A percentile compares a stretch with the other conserved stretches of the same genome.
phyloP scores from a whole-genome alignment of 306 rosid species.

The Phaseolus lunatus region DNA sequence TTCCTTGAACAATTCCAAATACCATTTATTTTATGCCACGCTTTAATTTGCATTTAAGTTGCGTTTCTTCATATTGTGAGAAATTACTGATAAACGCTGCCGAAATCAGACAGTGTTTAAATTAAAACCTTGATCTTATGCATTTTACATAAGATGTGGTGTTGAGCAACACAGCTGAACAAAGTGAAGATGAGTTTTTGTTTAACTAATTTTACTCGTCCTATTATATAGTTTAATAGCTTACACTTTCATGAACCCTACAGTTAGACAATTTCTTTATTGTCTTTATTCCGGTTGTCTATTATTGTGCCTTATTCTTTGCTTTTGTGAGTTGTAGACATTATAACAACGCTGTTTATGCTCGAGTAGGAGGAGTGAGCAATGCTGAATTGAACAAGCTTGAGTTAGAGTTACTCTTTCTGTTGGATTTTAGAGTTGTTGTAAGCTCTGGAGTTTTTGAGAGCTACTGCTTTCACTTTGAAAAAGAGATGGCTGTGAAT shows the following conservation, averaged over 20 bases:
- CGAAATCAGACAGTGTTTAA: neutral
- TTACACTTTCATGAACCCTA: constrained; percentile 1
- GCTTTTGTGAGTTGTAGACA: constrained; percentile 58
- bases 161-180: constrained; percentile 2
- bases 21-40: neutral
- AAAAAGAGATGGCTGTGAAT: constrained; percentile 66
- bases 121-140: neutral
- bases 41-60: neutral
- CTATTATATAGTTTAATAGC: neutral
- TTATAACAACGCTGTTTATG: constrained; percentile 81
- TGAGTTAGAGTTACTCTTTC: constrained; percentile 83
- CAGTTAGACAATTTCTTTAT: neutral
- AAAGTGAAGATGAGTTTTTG: constrained; percentile 3
- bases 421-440: constrained; percentile 77
- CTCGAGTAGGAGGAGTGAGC: constrained; percentile 86
- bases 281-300: constrained; percentile 28
- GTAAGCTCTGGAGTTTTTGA: constrained; percentile 78
- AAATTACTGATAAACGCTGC: neutral
- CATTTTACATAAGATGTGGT: neutral
- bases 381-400: constrained; percentile 81
- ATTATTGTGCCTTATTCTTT: neutral
- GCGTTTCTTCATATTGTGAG: neutral
- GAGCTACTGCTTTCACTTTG: constrained; percentile 80
- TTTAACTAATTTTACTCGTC: constrained; percentile 1
- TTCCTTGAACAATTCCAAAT: neutral